Percentiles rank a stretch among this genome's conserved stretches.
These are phyloP conservation scores for Pseudozyma thailandica DNA, from an alignment of 1,284 basidiomycete species.

Conservation along the genomic window DNA sequence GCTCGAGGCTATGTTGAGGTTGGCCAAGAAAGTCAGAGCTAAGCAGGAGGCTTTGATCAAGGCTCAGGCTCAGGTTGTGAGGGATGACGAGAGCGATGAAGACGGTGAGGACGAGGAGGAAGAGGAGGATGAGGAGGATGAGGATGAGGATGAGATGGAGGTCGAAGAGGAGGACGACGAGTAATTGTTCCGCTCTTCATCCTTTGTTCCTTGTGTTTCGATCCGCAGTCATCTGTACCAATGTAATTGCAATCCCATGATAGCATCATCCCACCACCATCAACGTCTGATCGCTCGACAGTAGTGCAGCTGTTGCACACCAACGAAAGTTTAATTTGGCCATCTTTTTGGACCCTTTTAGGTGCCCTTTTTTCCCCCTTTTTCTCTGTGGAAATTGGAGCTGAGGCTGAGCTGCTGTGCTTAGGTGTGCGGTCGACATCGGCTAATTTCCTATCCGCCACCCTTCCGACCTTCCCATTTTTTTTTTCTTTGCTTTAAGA, in stretches of 20 bases:
- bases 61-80: constrained; percentile 49
- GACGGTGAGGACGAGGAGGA: constrained; percentile 32
- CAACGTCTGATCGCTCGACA: no score
- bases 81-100: constrained; percentile 48
- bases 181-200: constrained; percentile 1
- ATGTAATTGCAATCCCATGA: not conserved
- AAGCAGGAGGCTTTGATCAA: constrained; percentile 62
- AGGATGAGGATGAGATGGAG: constrained; percentile 40
- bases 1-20: constrained; percentile 57
- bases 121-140: constrained; percentile 20
- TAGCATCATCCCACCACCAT: not conserved
- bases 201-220: not conserved
- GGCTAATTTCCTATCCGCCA: constrained; percentile 9
- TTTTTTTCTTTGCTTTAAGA: constrained; percentile 5
- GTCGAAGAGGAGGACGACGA: constrained; percentile 44
- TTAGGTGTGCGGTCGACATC: not conserved
- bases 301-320: no score
- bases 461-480: constrained; percentile 6
- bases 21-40: constrained; percentile 64
- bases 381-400: not conserved
- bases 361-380: no score
- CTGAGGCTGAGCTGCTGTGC: not conserved
- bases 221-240: not conserved
- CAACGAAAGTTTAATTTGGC: no score
- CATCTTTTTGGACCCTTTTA: no score